phyloP scores from a whole-genome alignment of 495 filamentous ascomycete genomes.

The Aspergillus wentii region DNA sequence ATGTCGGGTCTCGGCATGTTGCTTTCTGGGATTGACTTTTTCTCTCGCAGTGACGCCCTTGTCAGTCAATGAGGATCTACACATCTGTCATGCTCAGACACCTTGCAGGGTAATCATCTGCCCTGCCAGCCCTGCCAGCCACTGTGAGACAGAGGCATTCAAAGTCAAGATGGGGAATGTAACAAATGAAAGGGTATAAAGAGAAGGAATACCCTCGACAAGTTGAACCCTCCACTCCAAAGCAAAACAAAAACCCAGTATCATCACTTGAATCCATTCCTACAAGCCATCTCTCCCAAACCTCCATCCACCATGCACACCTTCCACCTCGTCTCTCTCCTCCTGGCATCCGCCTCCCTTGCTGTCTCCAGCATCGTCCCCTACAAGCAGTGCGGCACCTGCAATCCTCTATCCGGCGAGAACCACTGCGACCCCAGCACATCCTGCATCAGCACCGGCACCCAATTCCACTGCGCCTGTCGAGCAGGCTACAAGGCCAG shows the following conservation, averaged over 20 bases:
- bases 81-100: no score
- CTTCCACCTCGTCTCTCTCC: conserved; percentile 17
- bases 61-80: no score
- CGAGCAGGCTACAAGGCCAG: conserved; percentile 62
- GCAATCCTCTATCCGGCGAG: conserved; percentile 38
- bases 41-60: no score
- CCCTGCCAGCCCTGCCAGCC: no score
- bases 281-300: conserved; percentile 1
- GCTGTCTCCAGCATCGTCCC: conserved; percentile 17
- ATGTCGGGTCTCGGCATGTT: no score
- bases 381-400: conserved; percentile 28
- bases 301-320: conserved; percentile 9
- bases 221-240: conserved; percentile 2
- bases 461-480: conserved; percentile 72
- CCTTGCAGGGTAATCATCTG: no score
- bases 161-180: no score
- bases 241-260: conserved; percentile 3
- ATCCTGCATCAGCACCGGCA: conserved; percentile 56
- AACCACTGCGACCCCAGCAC: conserved; percentile 40
- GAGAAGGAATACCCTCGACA: conserved; percentile 5
- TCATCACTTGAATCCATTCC: no score
- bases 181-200: conserved; percentile 10
- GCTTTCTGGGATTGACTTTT: no score
- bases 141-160: no score
- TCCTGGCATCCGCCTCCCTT: conserved; percentile 19